A percentile compares a stretch with the other conserved stretches of the same genome.
Conservation (phyloP, 2,329 filamentous ascomycete species). For the Aspergillus carbonarius region DNA sequence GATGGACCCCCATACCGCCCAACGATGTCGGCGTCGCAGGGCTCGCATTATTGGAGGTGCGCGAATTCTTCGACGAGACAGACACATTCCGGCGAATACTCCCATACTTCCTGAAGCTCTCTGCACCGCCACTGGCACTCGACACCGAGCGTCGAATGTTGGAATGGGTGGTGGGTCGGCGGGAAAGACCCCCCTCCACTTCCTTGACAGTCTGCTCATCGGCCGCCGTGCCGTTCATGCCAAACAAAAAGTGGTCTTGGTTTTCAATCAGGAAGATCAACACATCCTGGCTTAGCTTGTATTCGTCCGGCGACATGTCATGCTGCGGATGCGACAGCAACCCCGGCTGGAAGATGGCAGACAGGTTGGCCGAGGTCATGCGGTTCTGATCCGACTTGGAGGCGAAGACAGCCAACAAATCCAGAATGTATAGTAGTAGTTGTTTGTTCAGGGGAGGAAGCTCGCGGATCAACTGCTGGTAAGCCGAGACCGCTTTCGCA, state of each 20-base stretch:
- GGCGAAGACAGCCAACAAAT: conserved; percentile 92
- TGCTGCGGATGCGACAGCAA: conserved; percentile 91
- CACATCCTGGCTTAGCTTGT: conserved; percentile 92
- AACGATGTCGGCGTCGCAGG: conserved; percentile 61
- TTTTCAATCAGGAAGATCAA: conserved; percentile 98
- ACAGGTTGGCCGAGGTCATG: conserved; percentile 92
- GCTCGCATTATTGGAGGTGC: conserved; percentile 68
- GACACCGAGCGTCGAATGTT: conserved; percentile 72
- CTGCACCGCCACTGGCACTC: conserved; percentile 82
- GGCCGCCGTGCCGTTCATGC: conserved; percentile 98
- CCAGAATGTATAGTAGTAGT: conserved; percentile 89
- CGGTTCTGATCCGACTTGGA: conserved; percentile 95
- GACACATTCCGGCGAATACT: conserved; percentile 84
- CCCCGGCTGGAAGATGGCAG: conserved; percentile 96
- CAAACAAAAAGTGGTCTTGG: conserved; percentile 96
- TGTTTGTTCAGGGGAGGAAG: conserved; percentile 91
- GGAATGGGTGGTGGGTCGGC: conserved; percentile 52
- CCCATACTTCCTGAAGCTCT: conserved; percentile 77
- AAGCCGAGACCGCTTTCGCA: conserved; percentile 72
- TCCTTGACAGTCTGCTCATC: conserved; percentile 73
- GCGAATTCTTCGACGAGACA: conserved; percentile 83
- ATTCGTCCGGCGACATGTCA: conserved; percentile 93
- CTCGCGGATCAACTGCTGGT: conserved; percentile 88
- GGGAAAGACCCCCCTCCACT: conserved; percentile 63
- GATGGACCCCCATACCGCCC: conserved; percentile 59